A percentile compares a stretch with the other conserved stretches of the same genome.
Conservation (phyloP, 2,329 filamentous ascomycete species). For the Daldinia sp. region DNA sequence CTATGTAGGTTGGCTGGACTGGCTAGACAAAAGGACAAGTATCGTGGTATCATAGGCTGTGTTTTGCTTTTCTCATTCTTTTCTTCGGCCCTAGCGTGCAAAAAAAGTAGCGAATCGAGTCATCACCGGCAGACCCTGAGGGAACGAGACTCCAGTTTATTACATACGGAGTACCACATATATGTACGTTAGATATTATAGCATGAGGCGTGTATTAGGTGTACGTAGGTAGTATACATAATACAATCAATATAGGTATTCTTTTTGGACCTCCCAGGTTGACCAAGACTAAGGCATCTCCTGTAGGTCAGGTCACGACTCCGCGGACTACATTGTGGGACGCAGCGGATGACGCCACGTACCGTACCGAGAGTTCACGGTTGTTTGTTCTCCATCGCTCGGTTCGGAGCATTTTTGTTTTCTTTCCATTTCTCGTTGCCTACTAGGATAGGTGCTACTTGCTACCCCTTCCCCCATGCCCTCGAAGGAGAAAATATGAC, state of each 20-base stretch:
- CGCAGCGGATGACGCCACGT: conserved; percentile 41
- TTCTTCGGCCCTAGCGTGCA: neutral
- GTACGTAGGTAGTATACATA: too few relatives aligned
- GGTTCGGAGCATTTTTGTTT: neutral
- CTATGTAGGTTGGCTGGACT: neutral
- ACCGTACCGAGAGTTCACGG: conserved; percentile 38
- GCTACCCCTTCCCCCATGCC: neutral
- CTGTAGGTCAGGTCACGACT: too few relatives aligned
- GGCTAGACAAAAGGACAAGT: too few relatives aligned
- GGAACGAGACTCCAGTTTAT: conserved; percentile 16
- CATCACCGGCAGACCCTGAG: neutral
- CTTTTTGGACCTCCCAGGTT: conserved; percentile 9
- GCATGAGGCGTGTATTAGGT: too few relatives aligned
- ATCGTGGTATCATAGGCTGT: neutral
- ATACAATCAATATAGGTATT: neutral
- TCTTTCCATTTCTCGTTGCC: neutral
- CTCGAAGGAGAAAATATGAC: neutral
- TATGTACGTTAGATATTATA: too few relatives aligned
- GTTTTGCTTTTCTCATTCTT: neutral
- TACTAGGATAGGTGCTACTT: neutral
- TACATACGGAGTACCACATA: neutral
- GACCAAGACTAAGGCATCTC: conserved; percentile 24
- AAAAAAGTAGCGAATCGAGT: neutral
- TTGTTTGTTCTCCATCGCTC: conserved; percentile 27
- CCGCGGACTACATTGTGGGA: conserved; percentile 25